Conservation (phyloP, 306 rosid genomes). For the Sicyos baderoa region DNA sequence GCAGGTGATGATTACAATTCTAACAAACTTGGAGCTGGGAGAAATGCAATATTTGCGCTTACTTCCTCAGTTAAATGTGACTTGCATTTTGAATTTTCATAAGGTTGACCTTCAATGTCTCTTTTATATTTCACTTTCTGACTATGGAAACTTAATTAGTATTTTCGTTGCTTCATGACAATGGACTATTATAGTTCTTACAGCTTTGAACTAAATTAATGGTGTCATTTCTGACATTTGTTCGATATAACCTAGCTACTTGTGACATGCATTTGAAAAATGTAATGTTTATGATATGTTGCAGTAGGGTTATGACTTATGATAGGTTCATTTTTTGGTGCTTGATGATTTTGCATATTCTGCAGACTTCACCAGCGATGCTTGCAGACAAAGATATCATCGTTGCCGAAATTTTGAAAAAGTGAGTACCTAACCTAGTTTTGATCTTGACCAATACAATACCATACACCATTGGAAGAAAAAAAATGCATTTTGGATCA, state of each 20-base stretch:
- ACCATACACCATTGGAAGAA: conserved; percentile 7
- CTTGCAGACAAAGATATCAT: conserved; percentile 59
- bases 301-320: not conserved
- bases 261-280: not conserved
- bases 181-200: not conserved
- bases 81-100: conserved; percentile 70
- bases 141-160: not conserved
- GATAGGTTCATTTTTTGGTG: conserved; percentile 15
- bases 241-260: not conserved
- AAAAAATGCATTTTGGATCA: conserved; percentile 21
- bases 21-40: conserved; percentile 90
- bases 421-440: conserved; percentile 40
- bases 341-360: conserved; percentile 7
- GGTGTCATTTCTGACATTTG: not conserved
- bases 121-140: not conserved
- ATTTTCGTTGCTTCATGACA: conserved; percentile 5
- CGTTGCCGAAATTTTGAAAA: conserved; percentile 61
- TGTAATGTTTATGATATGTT: not conserved
- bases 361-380: conserved; percentile 60
- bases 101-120: conserved; percentile 37
- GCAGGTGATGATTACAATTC: conserved; percentile 84
- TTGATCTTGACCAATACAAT: conserved; percentile 21
- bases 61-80: conserved; percentile 62
- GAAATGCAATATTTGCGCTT: conserved; percentile 62
- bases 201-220: not conserved